These are phyloP conservation scores for Penicillium pancosmium DNA, from an alignment of 495 filamentous ascomycete genomes.

Conservation along the genomic window DNA sequence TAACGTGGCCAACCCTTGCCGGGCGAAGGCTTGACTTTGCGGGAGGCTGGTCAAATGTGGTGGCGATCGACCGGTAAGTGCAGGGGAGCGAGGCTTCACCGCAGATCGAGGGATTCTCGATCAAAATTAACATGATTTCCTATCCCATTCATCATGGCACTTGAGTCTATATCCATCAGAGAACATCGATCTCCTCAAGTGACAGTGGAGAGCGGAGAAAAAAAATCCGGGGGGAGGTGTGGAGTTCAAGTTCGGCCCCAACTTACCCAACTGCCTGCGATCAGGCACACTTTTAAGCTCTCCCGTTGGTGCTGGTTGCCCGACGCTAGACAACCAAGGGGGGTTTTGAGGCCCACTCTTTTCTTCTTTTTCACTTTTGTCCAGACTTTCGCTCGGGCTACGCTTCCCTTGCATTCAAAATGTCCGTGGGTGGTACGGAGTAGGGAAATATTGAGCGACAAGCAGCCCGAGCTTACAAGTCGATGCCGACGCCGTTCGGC, in stretches of 20 bases:
- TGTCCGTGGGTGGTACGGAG: too few relatives aligned
- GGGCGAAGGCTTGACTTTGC: not conserved
- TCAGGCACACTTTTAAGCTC: not conserved
- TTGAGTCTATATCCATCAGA: not conserved
- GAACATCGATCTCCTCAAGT: not conserved
- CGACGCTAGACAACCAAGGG: not conserved
- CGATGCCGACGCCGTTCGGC: too few relatives aligned
- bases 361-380: not conserved
- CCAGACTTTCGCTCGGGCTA: not conserved
- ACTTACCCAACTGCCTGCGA: not conserved
- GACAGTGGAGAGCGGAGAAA: not conserved
- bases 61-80: not conserved
- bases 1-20: conserved; percentile 1
- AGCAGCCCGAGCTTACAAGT: too few relatives aligned
- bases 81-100: not conserved
- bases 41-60: not conserved
- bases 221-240: not conserved
- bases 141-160: not conserved
- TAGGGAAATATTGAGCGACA: too few relatives aligned
- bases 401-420: not conserved
- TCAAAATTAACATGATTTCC: not conserved
- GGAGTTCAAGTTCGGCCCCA: not conserved
- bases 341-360: not conserved
- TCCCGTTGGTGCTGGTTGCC: not conserved
- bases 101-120: not conserved